Evolutionary conservation across 2,329 filamentous ascomycete species (phyloP), one percentile per base, ranked within the genome.

Genomic region (Pseudogymnoascus pannorum): DNA sequence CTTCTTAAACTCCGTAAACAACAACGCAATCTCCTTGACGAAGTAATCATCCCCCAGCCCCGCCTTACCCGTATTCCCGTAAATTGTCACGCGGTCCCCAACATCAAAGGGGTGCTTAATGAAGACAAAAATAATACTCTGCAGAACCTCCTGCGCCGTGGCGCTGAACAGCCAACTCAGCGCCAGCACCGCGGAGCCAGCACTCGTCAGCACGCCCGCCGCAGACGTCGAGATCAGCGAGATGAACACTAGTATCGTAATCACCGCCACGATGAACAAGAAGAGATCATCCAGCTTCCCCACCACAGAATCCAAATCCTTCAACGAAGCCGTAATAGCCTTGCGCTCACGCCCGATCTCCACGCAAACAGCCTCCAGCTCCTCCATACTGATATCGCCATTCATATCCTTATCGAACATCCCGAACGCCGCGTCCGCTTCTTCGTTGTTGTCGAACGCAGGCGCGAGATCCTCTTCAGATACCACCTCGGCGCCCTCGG

Each of bases 1-100:
- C 79, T 97, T 97, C 81, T 97, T 97, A 79, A 97, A 97, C 71
- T 97, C 93, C 12, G 93, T 97, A 73, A 94, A 97, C 14, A 97
- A 81, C 1, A 97, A 81, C 1, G 91, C 89, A 61, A 97, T 95
- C 71, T 96, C 91, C 60, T 95, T 96, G 60, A 97, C 92, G 66
- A 96, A 97, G 75, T 96, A 97, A 69, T 97, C 93, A 68, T 97
- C 93, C 51, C 92, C 92, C 35, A 82, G 84, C 70, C 91, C 81
- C 14, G 81, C 73, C n/a, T 86, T 81, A 64, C 93, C 93, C 0
- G 91, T 91, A 68, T 92, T 95, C 60, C 92, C 92, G 70, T 97
- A 97, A 18, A 97, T 84, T 1, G 88, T 91, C 5, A 97, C 91
- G 68, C 93, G 87, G 72, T 97, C 93, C 60, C 93, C 93, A 3